phyloP scores from a whole-genome alignment of 352 stramenopile species.

The Plasmopara halstedii region DNA sequence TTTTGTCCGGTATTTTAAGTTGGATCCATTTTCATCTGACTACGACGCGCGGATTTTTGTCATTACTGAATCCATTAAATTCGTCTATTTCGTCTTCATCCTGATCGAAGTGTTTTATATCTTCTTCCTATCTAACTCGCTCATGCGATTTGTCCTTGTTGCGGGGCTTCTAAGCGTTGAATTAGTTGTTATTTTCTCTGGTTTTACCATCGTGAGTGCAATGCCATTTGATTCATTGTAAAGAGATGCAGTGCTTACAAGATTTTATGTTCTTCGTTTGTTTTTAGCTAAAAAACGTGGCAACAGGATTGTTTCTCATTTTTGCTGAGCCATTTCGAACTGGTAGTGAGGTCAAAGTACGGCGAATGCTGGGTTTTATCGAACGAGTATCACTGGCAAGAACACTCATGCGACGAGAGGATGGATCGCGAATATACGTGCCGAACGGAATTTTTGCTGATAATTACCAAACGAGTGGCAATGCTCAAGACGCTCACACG shows the following conservation, averaged over 20 bases:
- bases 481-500: conserved; percentile 36
- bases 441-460: conserved; percentile 77
- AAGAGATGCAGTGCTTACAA: not conserved
- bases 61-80: conserved; percentile 74
- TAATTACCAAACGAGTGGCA: conserved; percentile 60
- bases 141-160: conserved; percentile 62
- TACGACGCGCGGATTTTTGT: conserved; percentile 77
- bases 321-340: conserved; percentile 78
- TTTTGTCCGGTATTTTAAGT: conserved; percentile 67
- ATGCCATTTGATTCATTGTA: not conserved
- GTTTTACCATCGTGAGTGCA: conserved; percentile 55
- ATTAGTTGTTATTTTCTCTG: conserved; percentile 42
- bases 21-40: conserved; percentile 55
- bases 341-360: conserved; percentile 51
- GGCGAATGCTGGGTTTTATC: conserved; percentile 48
- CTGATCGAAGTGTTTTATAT: conserved; percentile 79
- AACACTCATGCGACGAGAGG: conserved; percentile 55
- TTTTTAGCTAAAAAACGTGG: conserved; percentile 71
- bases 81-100: conserved; percentile 63
- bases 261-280: not conserved
- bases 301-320: conserved; percentile 74
- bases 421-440: conserved; percentile 68
- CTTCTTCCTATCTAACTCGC: conserved; percentile 58
- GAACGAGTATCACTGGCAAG: conserved; percentile 68
- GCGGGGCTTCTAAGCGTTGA: conserved; percentile 63